phyloP scores from a whole-genome alignment of 768 basidiomycete species.

The Podaxis sp. region DNA sequence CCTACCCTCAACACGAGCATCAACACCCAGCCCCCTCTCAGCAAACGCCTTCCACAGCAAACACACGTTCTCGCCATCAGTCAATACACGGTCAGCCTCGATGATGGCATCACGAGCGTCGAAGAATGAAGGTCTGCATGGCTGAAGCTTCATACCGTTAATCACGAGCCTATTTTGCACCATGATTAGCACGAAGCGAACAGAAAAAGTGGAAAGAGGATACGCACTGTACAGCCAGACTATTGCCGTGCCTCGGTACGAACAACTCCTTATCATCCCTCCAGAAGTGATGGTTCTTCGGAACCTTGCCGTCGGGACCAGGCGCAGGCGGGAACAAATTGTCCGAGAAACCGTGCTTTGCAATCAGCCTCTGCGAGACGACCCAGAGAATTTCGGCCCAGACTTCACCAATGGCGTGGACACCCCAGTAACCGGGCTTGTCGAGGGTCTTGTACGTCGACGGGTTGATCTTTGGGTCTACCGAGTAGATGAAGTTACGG shows the following conservation, averaged over 20 bases:
- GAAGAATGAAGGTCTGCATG: constrained; percentile 89
- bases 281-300: constrained; percentile 71
- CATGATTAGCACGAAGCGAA: neutral
- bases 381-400: constrained; percentile 94
- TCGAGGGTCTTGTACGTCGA: constrained; percentile 94
- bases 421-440: constrained; percentile 92
- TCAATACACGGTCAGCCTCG: constrained; percentile 86
- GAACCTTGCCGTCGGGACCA: constrained; percentile 56
- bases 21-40: constrained; percentile 74
- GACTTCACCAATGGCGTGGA: constrained; percentile 90
- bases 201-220: neutral
- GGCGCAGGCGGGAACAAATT: constrained; percentile 81
- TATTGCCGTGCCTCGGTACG: constrained; percentile 91
- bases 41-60: constrained; percentile 85
- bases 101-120: constrained; percentile 89
- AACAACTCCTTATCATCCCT: constrained; percentile 55
- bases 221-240: constrained; percentile 70
- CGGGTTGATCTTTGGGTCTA: constrained; percentile 75
- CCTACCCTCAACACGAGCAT: constrained; percentile 70
- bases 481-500: constrained; percentile 86
- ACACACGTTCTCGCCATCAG: constrained; percentile 92
- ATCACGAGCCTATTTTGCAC: constrained; percentile 62
- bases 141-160: constrained; percentile 93
- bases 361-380: constrained; percentile 69
- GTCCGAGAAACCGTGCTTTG: constrained; percentile 78